Evolutionary conservation across 2,329 filamentous ascomycete species (phyloP).

Genomic region (Fusarium nodosum): DNA sequence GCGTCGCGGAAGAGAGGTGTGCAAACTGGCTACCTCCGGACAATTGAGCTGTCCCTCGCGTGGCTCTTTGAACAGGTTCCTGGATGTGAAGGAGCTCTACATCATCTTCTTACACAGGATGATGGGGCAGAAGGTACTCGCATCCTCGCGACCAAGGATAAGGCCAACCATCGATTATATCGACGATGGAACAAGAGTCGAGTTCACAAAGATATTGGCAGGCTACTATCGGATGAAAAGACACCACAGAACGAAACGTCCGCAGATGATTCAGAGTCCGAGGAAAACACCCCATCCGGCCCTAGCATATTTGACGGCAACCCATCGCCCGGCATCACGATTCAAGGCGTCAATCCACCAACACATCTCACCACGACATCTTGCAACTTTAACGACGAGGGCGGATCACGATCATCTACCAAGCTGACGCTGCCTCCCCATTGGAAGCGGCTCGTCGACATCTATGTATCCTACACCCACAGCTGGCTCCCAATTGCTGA

Average conservation of each 20-base stretch:
- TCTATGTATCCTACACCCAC: constrained; percentile 82
- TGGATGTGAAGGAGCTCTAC: constrained; percentile 70
- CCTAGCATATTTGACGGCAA: constrained; percentile 39
- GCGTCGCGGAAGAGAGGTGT: constrained; percentile 82
- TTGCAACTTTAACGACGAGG: constrained; percentile 19
- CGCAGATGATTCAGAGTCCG: constrained; percentile 53
- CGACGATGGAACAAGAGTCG: constrained; percentile 73
- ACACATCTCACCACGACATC: constrained; percentile 14
- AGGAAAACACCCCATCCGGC: constrained; percentile 48
- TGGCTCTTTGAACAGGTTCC: constrained; percentile 74
- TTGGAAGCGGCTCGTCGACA: constrained; percentile 74
- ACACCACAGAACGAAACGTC: constrained; percentile 53
- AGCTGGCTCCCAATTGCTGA: constrained; percentile 82
- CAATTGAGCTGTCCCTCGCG: constrained; percentile 76
- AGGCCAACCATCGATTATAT: constrained; percentile 69
- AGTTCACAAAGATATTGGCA: constrained; percentile 73
- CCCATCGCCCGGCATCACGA: constrained; percentile 38
- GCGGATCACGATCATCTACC: constrained; percentile 20
- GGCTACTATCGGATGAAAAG: constrained; percentile 66
- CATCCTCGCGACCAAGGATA: constrained; percentile 66
- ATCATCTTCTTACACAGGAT: constrained; percentile 64
- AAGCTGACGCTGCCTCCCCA: constrained; percentile 62
- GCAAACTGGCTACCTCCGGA: constrained; percentile 83
- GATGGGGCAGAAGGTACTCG: constrained; percentile 57
- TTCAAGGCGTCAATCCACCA: constrained; percentile 29